Base-by-base conservation (phyloP, 2,329 filamentous ascomycete genomes). In the Epichloe sp. region DNA sequence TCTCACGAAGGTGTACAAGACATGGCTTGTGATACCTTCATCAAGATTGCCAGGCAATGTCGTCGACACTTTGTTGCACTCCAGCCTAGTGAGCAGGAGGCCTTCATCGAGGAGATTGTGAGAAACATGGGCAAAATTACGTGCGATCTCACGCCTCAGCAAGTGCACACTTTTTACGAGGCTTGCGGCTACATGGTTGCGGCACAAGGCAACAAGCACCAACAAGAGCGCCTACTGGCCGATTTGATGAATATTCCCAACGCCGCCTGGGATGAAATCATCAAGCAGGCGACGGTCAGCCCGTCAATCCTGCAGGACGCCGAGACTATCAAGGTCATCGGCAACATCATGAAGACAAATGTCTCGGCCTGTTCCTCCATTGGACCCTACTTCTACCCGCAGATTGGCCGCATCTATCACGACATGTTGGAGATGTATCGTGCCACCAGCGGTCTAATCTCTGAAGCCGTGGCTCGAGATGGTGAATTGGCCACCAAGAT, bases 271-370 rank as follows among this genome's bases (percentile, higher is more conserved):
- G 90, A 96, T 64, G 81, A 85, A 62, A 96, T 98, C 61, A 98
- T 98, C 64, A 80, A 82, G 59, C 80, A 86, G 63, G 93, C 93
- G 23, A 93, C 88, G 50, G 77, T 85, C 54, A 84, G 96, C 64
- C 88, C 93, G 0, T 78, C 82, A 21, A 89, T 93, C 58, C 76
- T 98, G 12, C 88, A 97, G 66, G 89, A 97, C 62, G 76, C 83
- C 11, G 90, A 98, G 59, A 95, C 90, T 1, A 97, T 98, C 73
- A 98, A 98, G 74, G 84, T 98, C 58, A 90, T 98, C 56, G 93
- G 93, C 58, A 98, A 98, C 70, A 96, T 98, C 65, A 98, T 98
- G 93, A 98, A 98, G 79, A 98, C 93, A 1, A 98, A 98, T 61
- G 93, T 98, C 4, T 91, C 94, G n/a, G 93, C 93, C 37, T 98